These are phyloP conservation scores for Eustoma russellianum DNA, from an alignment of 257 asterid genomes.

Conservation along the genomic window DNA sequence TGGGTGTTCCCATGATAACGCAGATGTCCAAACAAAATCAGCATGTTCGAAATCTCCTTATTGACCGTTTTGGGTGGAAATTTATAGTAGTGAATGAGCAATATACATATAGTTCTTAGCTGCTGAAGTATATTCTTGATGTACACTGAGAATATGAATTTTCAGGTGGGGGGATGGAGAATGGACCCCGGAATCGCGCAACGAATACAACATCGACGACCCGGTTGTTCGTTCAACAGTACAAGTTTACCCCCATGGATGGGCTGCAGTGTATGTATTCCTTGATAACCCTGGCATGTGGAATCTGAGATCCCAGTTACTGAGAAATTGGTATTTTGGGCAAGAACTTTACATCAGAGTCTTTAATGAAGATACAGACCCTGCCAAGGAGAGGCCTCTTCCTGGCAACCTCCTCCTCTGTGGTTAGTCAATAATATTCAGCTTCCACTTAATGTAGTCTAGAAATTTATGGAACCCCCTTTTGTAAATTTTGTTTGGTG, in stretches of 20 bases:
- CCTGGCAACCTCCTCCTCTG: constrained; percentile 51
- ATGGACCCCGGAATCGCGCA: constrained; percentile 43
- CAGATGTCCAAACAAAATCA: too few relatives aligned
- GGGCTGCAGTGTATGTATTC: constrained; percentile 63
- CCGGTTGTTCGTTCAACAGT: constrained; percentile 57
- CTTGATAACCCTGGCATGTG: constrained; percentile 78
- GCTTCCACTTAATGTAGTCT: not conserved
- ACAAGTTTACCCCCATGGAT: constrained; percentile 60
- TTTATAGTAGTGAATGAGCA: too few relatives aligned
- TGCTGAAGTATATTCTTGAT: not conserved
- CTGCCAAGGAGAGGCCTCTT: constrained; percentile 43
- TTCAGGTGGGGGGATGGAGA: constrained; percentile 43
- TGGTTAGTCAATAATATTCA: constrained; percentile 22
- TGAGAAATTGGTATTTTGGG: constrained; percentile 51
- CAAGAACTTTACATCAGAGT: constrained; percentile 67
- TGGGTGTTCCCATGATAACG: too few relatives aligned
- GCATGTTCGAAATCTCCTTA: too few relatives aligned
- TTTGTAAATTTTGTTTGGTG: too few relatives aligned
- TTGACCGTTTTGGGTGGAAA: too few relatives aligned
- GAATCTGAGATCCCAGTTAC: constrained; percentile 63
- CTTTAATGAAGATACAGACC: constrained; percentile 47
- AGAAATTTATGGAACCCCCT: too few relatives aligned
- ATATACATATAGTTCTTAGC: not conserved
- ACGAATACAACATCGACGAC: constrained; percentile 33
- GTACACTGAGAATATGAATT: too few relatives aligned